Base-by-base conservation (phyloP, 2,329 filamentous ascomycete genomes). In the Westerdykella sp. region DNA sequence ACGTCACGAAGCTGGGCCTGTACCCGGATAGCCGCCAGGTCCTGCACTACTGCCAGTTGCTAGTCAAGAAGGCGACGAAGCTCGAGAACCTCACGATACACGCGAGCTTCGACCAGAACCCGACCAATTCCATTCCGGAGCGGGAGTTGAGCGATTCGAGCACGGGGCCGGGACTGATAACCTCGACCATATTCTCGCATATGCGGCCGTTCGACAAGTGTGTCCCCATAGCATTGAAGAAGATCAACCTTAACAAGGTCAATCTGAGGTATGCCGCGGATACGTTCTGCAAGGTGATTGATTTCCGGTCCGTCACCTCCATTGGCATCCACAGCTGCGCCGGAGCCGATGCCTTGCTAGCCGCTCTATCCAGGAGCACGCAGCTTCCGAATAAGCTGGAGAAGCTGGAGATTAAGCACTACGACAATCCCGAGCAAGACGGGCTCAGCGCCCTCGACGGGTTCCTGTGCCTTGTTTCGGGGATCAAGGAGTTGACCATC, bases 71-170 rank as follows among this genome's bases (percentile, higher is more conserved):
- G 41, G 66, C 68, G 28, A 43, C 53, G 23, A 60, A 64, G 23
- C 55, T 74, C 23, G 70, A 73, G 36, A 71, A 73, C 56, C 62
- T 75, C 34, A 73, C 70, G 5, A 50, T 75, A 10, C 70, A 74
- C 44, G 66, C 71, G 14, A 70, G 69, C 48, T 74, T 74, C 53
- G 62, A 68, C 5, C 61, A 67, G n/a, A 54, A 56, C 16, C 63
- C 67, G 23, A 10, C 23, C 25, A 28, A 28, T 2, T 12, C 25
- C 25, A 4, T 68, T 13, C 52, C 66, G 5, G 51, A 49, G 18
- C 64, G 71, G 14, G 70, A 73, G 43, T 55, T 75, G 22, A 70
- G 74, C 41, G 73, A 75, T 43, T 66, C 69, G 3, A 70, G 69
- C 21, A 74, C 69, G 3, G 68, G 55, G 1, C 72, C 71, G 4